Conservation (phyloP, 2,329 filamentous ascomycete species). For the Beauveria bassiana region DNA sequence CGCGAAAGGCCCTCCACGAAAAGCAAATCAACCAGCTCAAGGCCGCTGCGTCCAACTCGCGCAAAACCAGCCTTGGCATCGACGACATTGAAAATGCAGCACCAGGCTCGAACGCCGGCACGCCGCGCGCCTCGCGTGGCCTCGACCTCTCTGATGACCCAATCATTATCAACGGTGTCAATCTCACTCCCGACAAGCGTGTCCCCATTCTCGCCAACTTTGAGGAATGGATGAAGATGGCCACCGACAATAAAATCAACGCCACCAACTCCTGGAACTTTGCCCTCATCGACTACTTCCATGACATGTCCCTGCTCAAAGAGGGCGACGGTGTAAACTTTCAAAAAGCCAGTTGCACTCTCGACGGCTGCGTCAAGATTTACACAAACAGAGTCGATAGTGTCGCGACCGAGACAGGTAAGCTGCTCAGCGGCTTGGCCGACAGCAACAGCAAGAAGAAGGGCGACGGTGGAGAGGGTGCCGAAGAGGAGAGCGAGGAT, state of each 20-base stretch:
- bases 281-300: constrained; percentile 98
- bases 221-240: constrained; percentile 99
- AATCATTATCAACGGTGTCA: constrained; percentile 61
- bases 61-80: constrained; percentile 53
- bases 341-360: constrained; percentile 93
- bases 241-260: constrained; percentile 98
- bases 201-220: constrained; percentile 96
- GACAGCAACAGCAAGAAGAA: constrained; percentile 76
- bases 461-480: constrained; percentile 55
- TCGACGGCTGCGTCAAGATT: constrained; percentile 98
- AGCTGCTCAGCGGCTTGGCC: constrained; percentile 84
- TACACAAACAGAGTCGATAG: constrained; percentile 98
- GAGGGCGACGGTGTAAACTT: constrained; percentile 98
- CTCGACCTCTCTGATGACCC: constrained; percentile 47
- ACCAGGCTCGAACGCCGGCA: constrained; percentile 46
- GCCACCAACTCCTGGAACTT: constrained; percentile 99
- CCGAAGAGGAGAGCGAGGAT: constrained; percentile 59
- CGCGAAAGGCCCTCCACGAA: constrained; percentile 80
- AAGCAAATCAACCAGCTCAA: constrained; percentile 89
- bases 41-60: constrained; percentile 55
- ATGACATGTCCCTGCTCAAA: constrained; percentile 95
- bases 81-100: constrained; percentile 51
- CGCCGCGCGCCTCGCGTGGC: constrained; percentile 33
- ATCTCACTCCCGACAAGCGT: constrained; percentile 91
- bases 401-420: constrained; percentile 94